phyloP scores from a whole-genome alignment of 2,329 filamentous ascomycete genomes.

The Septoria linicola region DNA sequence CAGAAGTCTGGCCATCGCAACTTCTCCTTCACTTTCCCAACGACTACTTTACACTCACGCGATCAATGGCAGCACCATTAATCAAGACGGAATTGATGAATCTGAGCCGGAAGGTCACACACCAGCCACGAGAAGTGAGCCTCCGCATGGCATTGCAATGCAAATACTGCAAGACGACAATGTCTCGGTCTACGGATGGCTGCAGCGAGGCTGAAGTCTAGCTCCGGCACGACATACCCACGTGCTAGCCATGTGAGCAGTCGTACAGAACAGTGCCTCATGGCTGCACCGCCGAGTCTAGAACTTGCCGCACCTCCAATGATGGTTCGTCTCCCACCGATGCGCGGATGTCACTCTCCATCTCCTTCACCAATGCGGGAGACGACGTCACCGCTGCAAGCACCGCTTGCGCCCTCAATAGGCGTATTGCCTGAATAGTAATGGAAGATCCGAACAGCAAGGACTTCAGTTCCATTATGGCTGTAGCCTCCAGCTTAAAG shows the following conservation, averaged over 20 bases:
- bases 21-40: too few relatives aligned
- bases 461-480: slow-evolving; percentile 23
- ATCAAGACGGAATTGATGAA: too few relatives aligned
- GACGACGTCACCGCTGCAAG: slow-evolving; percentile 25
- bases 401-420: slow-evolving; percentile 34
- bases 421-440: slow-evolving; percentile 32
- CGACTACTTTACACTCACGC: too few relatives aligned
- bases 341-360: slow-evolving; percentile 24
- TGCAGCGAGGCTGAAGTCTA: slow-evolving; percentile 6
- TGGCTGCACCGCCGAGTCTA: slow-evolving; percentile 10
- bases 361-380: slow-evolving; percentile 17
- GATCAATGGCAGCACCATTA: too few relatives aligned
- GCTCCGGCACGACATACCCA: slow-evolving; percentile 3
- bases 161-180: neutral
- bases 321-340: slow-evolving; percentile 22
- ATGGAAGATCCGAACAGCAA: slow-evolving; percentile 32
- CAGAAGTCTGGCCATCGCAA: too few relatives aligned
- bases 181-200: neutral
- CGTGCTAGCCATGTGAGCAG: slow-evolving; percentile 7
- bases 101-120: neutral
- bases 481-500: slow-evolving; percentile 11
- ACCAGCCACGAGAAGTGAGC: neutral
- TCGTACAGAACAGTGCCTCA: slow-evolving; percentile 9
- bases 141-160: neutral
- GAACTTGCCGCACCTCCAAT: slow-evolving; percentile 10